A percentile compares a stretch with the other conserved stretches of the same genome.
phyloP scores from a whole-genome alignment of 1,139 yeast species.

The Scheffersomyces quercinus region DNA sequence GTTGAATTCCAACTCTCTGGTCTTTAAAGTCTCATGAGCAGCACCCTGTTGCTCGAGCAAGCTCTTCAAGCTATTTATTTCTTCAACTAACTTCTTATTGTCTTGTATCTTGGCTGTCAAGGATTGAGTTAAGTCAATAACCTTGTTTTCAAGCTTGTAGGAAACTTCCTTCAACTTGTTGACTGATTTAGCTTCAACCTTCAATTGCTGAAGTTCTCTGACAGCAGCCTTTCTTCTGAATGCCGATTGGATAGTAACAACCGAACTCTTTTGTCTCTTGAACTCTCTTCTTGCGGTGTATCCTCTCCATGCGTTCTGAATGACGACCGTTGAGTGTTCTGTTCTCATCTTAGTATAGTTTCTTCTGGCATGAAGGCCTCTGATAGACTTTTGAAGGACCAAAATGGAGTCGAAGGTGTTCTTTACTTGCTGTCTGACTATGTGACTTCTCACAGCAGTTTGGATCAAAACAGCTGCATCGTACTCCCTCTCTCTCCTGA shows the following conservation, averaged over 20 bases:
- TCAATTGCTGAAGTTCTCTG: slow-evolving; percentile 60
- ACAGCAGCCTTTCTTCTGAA: slow-evolving; percentile 77
- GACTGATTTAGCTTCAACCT: slow-evolving; percentile 86
- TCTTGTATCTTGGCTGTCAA: slow-evolving; percentile 77
- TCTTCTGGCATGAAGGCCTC: slow-evolving; percentile 64
- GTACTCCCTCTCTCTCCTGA: slow-evolving; percentile 58
- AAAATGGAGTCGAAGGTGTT: slow-evolving; percentile 52
- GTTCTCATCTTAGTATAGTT: slow-evolving; percentile 48
- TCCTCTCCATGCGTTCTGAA: slow-evolving; percentile 74
- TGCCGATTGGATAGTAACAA: slow-evolving; percentile 74
- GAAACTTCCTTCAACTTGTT: slow-evolving; percentile 89
- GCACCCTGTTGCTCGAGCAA: slow-evolving; percentile 59
- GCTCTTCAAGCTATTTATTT: slow-evolving; percentile 56
- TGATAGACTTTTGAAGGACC: slow-evolving; percentile 64
- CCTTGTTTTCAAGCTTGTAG: slow-evolving; percentile 91
- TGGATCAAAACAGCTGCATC: slow-evolving; percentile 75
- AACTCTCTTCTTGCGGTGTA: slow-evolving; percentile 49
- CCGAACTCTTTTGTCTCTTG: slow-evolving; percentile 46
- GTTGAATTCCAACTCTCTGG: slow-evolving; percentile 56
- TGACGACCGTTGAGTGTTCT: slow-evolving; percentile 61
- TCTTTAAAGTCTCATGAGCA: slow-evolving; percentile 56
- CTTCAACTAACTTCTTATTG: slow-evolving; percentile 67
- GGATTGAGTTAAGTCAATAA: slow-evolving; percentile 87
- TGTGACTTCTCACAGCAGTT: slow-evolving; percentile 66
- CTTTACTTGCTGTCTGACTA: slow-evolving; percentile 49